Conservation (phyloP, 2,329 filamentous ascomycete species). For the Furcasterigmium sp. region DNA sequence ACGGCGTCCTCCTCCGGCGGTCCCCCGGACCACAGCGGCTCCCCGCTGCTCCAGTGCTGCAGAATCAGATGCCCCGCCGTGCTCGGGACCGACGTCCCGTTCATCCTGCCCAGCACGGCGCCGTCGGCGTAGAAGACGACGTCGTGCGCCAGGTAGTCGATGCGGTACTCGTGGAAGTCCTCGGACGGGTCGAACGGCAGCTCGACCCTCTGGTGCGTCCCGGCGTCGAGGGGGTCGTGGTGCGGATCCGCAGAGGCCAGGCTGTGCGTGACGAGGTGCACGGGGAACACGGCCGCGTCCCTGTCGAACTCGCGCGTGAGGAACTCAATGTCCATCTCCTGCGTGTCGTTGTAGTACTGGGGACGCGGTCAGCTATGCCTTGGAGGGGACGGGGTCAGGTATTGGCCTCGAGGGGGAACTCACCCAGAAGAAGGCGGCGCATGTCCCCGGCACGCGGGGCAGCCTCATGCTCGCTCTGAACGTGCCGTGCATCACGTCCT, state of each 20-base stretch:
- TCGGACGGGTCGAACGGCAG: slow-evolving; percentile 62
- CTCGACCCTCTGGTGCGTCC: slow-evolving; percentile 49
- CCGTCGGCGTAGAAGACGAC: slow-evolving; percentile 69
- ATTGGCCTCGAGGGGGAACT: slow-evolving; percentile 12
- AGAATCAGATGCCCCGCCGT: slow-evolving; percentile 62
- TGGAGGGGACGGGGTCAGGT: too few species aligned
- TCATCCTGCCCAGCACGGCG: slow-evolving; percentile 48
- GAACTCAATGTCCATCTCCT: slow-evolving; percentile 80
- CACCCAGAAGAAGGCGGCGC: slow-evolving; percentile 77
- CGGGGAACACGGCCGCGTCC: slow-evolving; percentile 44
- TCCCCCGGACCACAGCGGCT: slow-evolving; percentile 64
- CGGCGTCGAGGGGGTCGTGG: slow-evolving; percentile 57
- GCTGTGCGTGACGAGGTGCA: slow-evolving; percentile 75
- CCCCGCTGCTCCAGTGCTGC: slow-evolving; percentile 76
- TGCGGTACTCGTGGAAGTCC: slow-evolving; percentile 72
- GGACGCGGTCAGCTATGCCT: not conserved
- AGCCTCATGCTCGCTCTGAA: slow-evolving; percentile 65
- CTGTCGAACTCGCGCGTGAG: slow-evolving; percentile 59
- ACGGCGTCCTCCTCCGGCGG: slow-evolving; percentile 59
- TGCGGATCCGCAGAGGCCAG: slow-evolving; percentile 50
- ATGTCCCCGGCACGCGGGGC: slow-evolving; percentile 58
- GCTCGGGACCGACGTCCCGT: slow-evolving; percentile 51
- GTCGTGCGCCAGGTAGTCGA: slow-evolving; percentile 61
- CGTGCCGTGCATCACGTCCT: slow-evolving; percentile 64
- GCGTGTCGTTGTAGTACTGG: slow-evolving; percentile 72